These are phyloP conservation scores for Samsoniella hepiali DNA, from an alignment of 2,329 filamentous ascomycete genomes.

Conservation along the genomic window DNA sequence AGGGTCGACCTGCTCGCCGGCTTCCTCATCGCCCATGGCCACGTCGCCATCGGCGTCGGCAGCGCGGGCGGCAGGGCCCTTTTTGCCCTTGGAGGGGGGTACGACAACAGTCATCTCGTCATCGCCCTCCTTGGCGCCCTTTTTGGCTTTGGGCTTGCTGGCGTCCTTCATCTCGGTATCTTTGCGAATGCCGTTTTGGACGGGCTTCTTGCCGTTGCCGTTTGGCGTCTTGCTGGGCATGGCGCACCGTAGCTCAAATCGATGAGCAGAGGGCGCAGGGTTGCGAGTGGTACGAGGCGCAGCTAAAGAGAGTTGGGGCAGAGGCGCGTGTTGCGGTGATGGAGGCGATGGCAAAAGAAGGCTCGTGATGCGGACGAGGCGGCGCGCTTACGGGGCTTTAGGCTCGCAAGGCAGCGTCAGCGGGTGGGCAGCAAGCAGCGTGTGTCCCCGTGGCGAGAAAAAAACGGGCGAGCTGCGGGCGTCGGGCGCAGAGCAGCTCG, in stretches of 20 bases:
- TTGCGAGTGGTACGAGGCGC: not conserved
- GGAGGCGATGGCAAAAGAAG: conserved; percentile 19
- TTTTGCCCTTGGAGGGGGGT: conserved; percentile 64
- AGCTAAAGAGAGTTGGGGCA: too few species aligned
- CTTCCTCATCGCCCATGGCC: conserved; percentile 63
- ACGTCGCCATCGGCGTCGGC: conserved; percentile 68
- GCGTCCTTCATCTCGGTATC: conserved; percentile 71
- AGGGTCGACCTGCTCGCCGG: conserved; percentile 57
- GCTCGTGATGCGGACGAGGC: conserved; percentile 15
- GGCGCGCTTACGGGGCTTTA: conserved; percentile 17
- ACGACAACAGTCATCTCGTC: conserved; percentile 81
- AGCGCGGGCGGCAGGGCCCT: conserved; percentile 53
- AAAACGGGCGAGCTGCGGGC: not conserved
- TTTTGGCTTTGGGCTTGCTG: conserved; percentile 64
- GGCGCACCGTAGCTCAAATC: conserved; percentile 23
- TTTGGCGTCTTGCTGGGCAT: conserved; percentile 75
- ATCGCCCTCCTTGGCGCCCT: conserved; percentile 62
- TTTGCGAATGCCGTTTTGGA: conserved; percentile 63
- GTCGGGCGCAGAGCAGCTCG: conserved; percentile 2
- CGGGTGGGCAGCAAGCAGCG: not conserved
- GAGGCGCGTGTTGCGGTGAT: not conserved
- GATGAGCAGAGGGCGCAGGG: not conserved
- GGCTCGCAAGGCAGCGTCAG: conserved; percentile 17
- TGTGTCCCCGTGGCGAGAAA: conserved; percentile 11
- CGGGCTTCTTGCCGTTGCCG: conserved; percentile 66